Evolutionary conservation across 345 rosid species (phyloP).

Genomic region (Ceriops decandra): DNA sequence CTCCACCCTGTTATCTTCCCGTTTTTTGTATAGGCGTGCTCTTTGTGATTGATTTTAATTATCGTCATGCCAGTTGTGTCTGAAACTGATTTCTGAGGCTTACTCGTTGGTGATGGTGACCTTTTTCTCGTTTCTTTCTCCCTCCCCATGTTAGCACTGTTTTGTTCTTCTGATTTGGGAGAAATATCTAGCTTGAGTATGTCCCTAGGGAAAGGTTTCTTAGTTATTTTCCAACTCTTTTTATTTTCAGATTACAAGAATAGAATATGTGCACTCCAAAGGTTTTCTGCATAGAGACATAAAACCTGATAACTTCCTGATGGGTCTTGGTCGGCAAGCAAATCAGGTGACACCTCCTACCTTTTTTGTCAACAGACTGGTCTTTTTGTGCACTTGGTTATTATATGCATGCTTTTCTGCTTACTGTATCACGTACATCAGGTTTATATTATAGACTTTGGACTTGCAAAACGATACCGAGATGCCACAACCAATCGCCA

Average conservation of each 20-base stretch:
- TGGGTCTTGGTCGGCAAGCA: conserved; percentile 76
- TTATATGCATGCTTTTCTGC: neutral
- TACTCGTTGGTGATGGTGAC: neutral
- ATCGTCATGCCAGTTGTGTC: no score
- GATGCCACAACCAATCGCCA: conserved; percentile 73
- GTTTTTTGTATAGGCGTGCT: no score
- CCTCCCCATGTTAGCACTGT: neutral
- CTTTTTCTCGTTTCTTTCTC: neutral
- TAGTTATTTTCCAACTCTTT: neutral
- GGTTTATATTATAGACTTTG: conserved; percentile 86
- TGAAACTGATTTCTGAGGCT: no score
- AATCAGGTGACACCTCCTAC: conserved; percentile 43
- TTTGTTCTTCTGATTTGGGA: no score
- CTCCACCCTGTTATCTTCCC: no score
- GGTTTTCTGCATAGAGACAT: conserved; percentile 81
- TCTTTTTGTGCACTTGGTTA: no score
- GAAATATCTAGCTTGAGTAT: no score
- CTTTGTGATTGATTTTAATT: no score
- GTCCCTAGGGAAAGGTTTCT: no score
- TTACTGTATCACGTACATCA: conserved; percentile 20
- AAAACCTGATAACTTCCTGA: conserved; percentile 76
- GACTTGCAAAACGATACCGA: conserved; percentile 79
- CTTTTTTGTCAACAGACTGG: neutral
- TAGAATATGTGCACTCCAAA: conserved; percentile 70
- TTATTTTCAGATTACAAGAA: conserved; percentile 54